Base-by-base conservation (phyloP, 352 stramenopile species). In the Globisporangium cystogenes region DNA sequence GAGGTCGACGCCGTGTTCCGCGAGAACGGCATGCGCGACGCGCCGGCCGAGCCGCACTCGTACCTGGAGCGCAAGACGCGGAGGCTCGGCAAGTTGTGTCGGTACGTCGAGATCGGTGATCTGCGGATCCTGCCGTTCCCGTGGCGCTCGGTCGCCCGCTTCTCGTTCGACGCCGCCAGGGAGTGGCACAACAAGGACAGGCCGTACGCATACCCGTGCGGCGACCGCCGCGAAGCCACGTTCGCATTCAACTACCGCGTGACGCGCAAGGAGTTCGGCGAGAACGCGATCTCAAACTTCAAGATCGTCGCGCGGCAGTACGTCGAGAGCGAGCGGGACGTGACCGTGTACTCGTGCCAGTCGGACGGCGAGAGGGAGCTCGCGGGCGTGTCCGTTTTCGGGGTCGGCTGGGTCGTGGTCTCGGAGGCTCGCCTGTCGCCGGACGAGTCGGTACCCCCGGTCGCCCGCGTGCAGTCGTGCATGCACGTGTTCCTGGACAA, bases 291-390 rank as follows among this genome's bases (percentile, higher is more conserved):
- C 36, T 14, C 37, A 23, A 40, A 41, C 37, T 24, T 53, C 24
- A 59, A 59, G 27, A 24, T 59, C 36, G 53, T 21, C 10, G 36
- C 53, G 53, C 53, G 53, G 27, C 44, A 29, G 15, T 59, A 59
- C 26, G 24, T 53, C 20, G 53, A 60, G 43, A 26, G n/a, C 4
- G 53, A 60, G 12, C 45, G 53, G 7, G 26, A 24, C 36, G 45
- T 60, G 21, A 31, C 53, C 36, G 45, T 54, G 35, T 60, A 42
- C 16, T 18, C 36, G 6, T 44, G 27, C 14, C 53, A 53, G 36
- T 60, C 53, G 7, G 45, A 54, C 36, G 39, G 53, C 39, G 46
- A 54, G 20, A 24, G 36, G 35, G 45, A 39, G 21, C 47, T 60
- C 18, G 20, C 37, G 0, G 46, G 46, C 1, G n/a, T 15, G n/a